Evolutionary conservation across 2,329 filamentous ascomycete species (phyloP).

Genomic region (Ustilaginoidea virens): DNA sequence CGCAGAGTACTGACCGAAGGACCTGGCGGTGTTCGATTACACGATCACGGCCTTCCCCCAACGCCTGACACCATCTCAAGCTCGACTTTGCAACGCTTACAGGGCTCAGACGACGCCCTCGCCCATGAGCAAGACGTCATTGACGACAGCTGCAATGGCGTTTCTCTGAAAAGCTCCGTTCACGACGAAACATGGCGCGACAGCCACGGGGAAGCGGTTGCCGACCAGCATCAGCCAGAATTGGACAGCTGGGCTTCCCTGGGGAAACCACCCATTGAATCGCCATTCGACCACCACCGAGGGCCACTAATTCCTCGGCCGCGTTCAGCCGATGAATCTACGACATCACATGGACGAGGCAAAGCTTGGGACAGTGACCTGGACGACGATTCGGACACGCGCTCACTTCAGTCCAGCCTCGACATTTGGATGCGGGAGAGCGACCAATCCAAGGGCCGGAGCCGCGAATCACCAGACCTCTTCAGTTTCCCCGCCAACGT

Average conservation of each 20-base stretch:
- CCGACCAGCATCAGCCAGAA: background rate
- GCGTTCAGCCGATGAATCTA: conserved; percentile 31
- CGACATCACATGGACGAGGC: conserved; percentile 21
- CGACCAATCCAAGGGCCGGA: conserved; percentile 17
- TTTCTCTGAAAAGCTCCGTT: conserved; percentile 12
- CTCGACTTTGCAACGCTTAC: conserved; percentile 33
- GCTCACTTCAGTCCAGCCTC: conserved; percentile 31
- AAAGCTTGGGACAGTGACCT: conserved; percentile 29
- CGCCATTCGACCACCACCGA: conserved; percentile 8
- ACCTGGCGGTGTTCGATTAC: conserved; percentile 22
- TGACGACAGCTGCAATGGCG: conserved; percentile 17
- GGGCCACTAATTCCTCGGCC: conserved; percentile 21
- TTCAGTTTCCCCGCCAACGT: conserved; percentile 33
- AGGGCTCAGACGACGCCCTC: conserved; percentile 34
- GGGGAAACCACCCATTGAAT: conserved; percentile 1
- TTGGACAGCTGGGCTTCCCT: conserved; percentile 4
- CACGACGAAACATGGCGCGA: conserved; percentile 7
- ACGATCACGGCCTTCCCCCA: conserved; percentile 33
- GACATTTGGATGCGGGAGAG: conserved; percentile 45
- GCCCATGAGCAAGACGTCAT: conserved; percentile 14
- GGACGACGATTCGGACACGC: conserved; percentile 24
- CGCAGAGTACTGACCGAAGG: conserved; percentile 33
- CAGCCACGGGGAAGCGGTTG: background rate
- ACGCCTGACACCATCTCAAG: conserved; percentile 46
- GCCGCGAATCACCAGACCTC: conserved; percentile 32